These are phyloP conservation scores for Naematelia encephala DNA, from an alignment of 768 basidiomycete species.

Conservation along the genomic window DNA sequence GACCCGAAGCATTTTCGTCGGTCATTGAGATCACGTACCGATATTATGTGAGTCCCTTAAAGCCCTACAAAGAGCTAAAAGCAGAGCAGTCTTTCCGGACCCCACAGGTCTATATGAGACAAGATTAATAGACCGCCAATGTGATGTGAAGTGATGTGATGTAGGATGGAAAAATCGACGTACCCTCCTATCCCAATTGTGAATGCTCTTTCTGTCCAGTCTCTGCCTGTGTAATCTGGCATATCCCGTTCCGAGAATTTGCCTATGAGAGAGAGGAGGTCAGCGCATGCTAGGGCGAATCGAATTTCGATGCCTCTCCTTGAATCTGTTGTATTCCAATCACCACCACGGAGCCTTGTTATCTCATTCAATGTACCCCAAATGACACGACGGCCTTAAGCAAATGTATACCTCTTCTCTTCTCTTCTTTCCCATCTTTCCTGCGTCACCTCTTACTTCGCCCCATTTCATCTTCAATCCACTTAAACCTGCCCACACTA, in stretches of 20 bases:
- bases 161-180: slow-evolving; percentile 37
- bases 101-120: slow-evolving; percentile 83
- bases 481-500: not conserved
- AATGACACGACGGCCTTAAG: no score
- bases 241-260: slow-evolving; percentile 89
- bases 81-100: slow-evolving; percentile 93
- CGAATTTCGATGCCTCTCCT: not conserved
- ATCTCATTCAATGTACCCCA: no score
- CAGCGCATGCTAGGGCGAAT: not conserved
- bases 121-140: no score
- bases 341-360: no score
- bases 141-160: not conserved
- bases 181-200: slow-evolving; percentile 98
- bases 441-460: no score
- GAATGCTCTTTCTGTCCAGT: slow-evolving; percentile 90
- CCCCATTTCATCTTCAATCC: no score
- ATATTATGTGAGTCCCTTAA: slow-evolving; percentile 85
- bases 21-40: slow-evolving; percentile 57
- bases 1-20: no score
- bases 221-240: slow-evolving; percentile 76
- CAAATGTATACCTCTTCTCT: no score
- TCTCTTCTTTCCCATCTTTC: no score
- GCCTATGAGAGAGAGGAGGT: slow-evolving; percentile 55
- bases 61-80: slow-evolving; percentile 79
- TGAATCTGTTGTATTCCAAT: not conserved